A percentile compares a stretch with the other conserved stretches of the same genome.
phyloP scores from a whole-genome alignment of 2,329 filamentous ascomycete genomes.

The Bretziella fagacearum region DNA sequence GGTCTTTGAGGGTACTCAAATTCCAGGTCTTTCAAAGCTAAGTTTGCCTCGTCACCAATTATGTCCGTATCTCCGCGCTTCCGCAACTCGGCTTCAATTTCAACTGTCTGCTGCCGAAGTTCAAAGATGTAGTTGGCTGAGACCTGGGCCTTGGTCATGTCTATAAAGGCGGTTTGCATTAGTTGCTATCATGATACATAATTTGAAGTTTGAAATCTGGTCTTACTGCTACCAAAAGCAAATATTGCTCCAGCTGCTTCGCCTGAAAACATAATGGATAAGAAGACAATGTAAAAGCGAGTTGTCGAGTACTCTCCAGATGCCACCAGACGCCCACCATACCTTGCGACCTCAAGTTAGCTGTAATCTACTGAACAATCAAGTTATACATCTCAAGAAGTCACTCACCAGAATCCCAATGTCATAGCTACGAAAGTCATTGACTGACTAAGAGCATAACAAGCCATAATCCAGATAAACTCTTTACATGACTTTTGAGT shows the following conservation, averaged over 20 bases:
- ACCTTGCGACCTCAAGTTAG: too few species aligned
- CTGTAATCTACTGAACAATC: slow-evolving; percentile 10
- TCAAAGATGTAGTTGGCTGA: slow-evolving; percentile 33
- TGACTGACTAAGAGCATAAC: slow-evolving; percentile 26
- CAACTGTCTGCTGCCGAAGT: slow-evolving; percentile 22
- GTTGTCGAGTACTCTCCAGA: slow-evolving; percentile 29
- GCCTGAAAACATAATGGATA: slow-evolving; percentile 31
- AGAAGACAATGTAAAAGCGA: slow-evolving; percentile 35
- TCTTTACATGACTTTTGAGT: slow-evolving; percentile 20
- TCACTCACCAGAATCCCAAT: slow-evolving; percentile 24
- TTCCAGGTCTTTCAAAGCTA: slow-evolving; percentile 34
- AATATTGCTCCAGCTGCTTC: slow-evolving; percentile 28
- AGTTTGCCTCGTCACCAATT: slow-evolving; percentile 19
- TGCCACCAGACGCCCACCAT: slow-evolving; percentile 26
- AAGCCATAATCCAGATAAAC: slow-evolving; percentile 25
- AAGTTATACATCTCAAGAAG: neutral
- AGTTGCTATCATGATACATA: neutral
- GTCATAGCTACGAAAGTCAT: slow-evolving; percentile 25
- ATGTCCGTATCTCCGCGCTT: slow-evolving; percentile 10
- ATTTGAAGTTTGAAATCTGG: neutral
- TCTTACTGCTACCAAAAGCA: slow-evolving; percentile 29
- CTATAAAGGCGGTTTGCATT: slow-evolving; percentile 4
- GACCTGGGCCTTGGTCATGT: slow-evolving; percentile 31
- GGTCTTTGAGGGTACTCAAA: slow-evolving; percentile 39
- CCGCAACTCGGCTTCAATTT: slow-evolving; percentile 19